Base-by-base conservation (phyloP, 192 early-diverging fungal species). In the Podila epigama region DNA sequence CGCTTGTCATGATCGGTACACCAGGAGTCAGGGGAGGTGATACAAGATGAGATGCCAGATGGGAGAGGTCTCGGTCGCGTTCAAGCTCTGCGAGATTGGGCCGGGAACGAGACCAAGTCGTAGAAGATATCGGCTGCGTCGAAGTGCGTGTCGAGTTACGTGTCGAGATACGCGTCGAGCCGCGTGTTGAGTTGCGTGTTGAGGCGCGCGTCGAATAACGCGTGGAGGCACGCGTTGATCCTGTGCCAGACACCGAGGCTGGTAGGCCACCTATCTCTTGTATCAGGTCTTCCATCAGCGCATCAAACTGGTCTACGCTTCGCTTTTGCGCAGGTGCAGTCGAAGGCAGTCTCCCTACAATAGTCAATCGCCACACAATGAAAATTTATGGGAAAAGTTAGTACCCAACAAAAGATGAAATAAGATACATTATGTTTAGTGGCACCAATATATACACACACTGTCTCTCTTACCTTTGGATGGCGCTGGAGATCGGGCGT, bases 211-310 rank as follows among this genome's bases (percentile, higher is more conserved):
- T n/a, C n/a, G n/a, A n/a, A n/a, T n/a, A n/a, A n/a, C n/a, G n/a
- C n/a, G n/a, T n/a, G n/a, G n/a, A n/a, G n/a, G n/a, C n/a, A n/a
- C n/a, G n/a, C n/a, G n/a, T n/a, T 18, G 44, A 22, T 18, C 53
- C 34, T 20, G 44, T 20, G n/a, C n/a, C n/a, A n/a, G n/a, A n/a
- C n/a, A n/a, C n/a, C n/a, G 68, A 56, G 6, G 72, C 60, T 31
- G 70, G 68, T 50, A 79, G 50, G 53, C 67, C 73, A 41, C 70
- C 65, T 63, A 83, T 75, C 39, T 83, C 81, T 61, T 66, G 67
- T 22, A 83, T 70, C 55, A 83, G 61, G 50, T 83, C 68, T 25
- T 83, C 71, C 75, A 83, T 80, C 56, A 83, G 54, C 10, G 65
- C 66, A 41, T 83, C 81, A 40, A 82, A 68, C 10, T 72, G 69